Evolutionary conservation across 202 grass and related monocot genomes (phyloP), one percentile per base, ranked within the genome.

Genomic region (Schoenoplectus triqueter): DNA sequence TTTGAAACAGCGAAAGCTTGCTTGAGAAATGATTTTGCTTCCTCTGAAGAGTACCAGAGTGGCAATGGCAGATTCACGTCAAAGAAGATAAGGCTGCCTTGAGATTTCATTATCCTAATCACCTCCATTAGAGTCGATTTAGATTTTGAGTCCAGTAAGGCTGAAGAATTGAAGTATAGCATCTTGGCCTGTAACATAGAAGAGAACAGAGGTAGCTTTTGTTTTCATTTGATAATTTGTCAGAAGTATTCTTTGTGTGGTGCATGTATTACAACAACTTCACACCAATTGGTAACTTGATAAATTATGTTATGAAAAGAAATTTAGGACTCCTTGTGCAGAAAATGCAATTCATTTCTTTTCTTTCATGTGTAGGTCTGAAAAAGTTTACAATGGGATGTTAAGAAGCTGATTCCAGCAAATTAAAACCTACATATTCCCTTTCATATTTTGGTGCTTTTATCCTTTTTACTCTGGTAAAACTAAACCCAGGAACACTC

Each of bases 101-200:
- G 91, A 87, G 86, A 89, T 86, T 98, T 95, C 2, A 85, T 88
- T 78, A 95, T 80, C 13, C 87, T 88, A 19, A 95, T 89, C 18
- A 86, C 89, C 85, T 95, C 86, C 76, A 88, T 77, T 63, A 94
- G 84, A 62, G 91, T 84, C 21, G 88, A 80, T 75, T 74, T 55
- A 51, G 84, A 82, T n/a, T 67, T 90, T 8, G 69, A 56, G 82
- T 95, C 91, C 49, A 95, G 86, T 52, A 98, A 89, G 54, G 91
- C 87, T 59, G 88, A 95, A 1, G 95, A 93, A 81, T 90, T 95
- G 68, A 93, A 93, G 72, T 98, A 98, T 84, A 98, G 89, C 92
- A 98, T 93, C 78, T 95, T 95, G 83, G 87, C 92, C 95, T 98
- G 88, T 86, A 93, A 64, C 40, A 61, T 84, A 51, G 45, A 88